Evolutionary conservation across 2,329 filamentous ascomycete species (phyloP), one percentile per base, ranked within the genome.

Genomic region (Helotiales sp.): DNA sequence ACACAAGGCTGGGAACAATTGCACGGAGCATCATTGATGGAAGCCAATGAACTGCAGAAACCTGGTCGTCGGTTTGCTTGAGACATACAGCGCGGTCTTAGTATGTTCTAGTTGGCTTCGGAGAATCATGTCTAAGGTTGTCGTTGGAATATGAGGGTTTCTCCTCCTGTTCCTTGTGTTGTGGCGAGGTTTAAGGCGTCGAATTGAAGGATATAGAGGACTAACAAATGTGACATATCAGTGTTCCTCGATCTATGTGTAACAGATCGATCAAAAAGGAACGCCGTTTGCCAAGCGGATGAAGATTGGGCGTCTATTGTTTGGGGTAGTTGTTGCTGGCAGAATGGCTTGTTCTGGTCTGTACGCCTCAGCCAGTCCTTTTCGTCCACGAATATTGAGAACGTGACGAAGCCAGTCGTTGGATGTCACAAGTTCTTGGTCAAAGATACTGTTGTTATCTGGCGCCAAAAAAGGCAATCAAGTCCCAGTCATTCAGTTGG

Each of bases 311-410:
- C 52, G 55, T 48, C 50, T 50, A 55, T 34, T 40, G 58, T 60
- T 64, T 58, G 59, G 60, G 36, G 55, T 48, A 31, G 54, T 61
- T 36, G 54, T 55, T 47, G 53, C 34, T 49, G 44, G 36, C 44
- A 53, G 36, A 57, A 56, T 52, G 52, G 59, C 53, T 58, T 44
- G 59, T 36, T 54, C 47, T 50, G 38, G 19, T 44, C 22, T 25
- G 40, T 44, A 44, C 40, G 4, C 10, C 38, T 13, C 57, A 61
- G 54, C 64, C 65, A 66, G 60, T 66, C 61, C 50, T 61, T 54
- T 60, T 64, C 60, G 60, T 60, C 64, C 64, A 66, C 64, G 66
- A 65, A 54, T 58, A 33, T 59, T 40, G 27, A 55, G 52, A 46
- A 36, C 49, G 42, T 46, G 51, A 60, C 33, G 30, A 59, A 24